Evolutionary conservation across 2,329 filamentous ascomycete species (phyloP).

Genomic region (Arthrobotrys entomopaga): DNA sequence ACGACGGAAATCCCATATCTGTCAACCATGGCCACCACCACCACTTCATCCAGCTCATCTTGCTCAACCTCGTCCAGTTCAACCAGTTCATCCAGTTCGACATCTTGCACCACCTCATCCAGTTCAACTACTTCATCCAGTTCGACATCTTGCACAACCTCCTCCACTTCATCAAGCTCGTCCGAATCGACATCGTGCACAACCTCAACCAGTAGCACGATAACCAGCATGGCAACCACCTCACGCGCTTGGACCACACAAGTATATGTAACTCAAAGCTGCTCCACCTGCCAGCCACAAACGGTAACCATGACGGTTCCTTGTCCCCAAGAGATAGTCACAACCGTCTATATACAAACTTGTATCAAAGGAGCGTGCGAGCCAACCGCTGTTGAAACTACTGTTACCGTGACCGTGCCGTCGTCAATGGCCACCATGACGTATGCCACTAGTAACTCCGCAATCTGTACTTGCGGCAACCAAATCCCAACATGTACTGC

Average conservation of each 20-base stretch:
- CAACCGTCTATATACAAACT: neutral
- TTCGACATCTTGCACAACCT: neutral
- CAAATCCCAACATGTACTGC: slow-evolving; percentile 38
- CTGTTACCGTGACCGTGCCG: slow-evolving; percentile 4
- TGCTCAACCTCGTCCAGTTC: neutral
- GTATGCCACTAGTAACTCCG: slow-evolving; percentile 10
- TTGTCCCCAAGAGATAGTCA: slow-evolving; percentile 20
- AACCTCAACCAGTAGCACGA: neutral
- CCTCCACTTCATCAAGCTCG: neutral
- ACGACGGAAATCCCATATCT: neutral
- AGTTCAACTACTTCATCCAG: neutral
- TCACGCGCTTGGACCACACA: neutral
- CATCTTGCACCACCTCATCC: neutral
- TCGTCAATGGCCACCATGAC: slow-evolving; percentile 14
- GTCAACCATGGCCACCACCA: neutral
- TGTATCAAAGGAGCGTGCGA: neutral
- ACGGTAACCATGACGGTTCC: slow-evolving; percentile 18
- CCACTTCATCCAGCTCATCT: neutral
- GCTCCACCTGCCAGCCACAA: slow-evolving; percentile 8
- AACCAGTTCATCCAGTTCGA: neutral
- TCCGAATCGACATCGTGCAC: neutral
- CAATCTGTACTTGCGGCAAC: slow-evolving; percentile 32
- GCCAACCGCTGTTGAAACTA: neutral
- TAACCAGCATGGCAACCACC: slow-evolving; percentile 9
- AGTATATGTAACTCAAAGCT: slow-evolving; percentile 7